These are phyloP conservation scores for Crepidotus sp. DNA, from an alignment of 1,284 basidiomycete genomes.

Conservation along the genomic window DNA sequence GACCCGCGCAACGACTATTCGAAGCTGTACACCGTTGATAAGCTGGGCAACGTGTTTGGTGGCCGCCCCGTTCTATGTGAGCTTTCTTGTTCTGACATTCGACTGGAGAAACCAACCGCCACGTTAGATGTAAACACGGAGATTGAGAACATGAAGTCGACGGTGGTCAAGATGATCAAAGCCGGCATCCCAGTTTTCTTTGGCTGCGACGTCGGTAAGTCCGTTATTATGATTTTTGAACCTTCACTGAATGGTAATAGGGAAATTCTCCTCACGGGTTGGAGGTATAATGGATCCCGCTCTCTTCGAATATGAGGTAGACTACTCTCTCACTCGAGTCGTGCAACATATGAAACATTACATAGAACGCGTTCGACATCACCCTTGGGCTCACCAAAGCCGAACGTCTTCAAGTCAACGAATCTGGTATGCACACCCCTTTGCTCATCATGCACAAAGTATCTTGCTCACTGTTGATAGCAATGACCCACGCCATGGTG, in stretches of 20 bases:
- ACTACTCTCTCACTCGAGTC: slow-evolving; percentile 14
- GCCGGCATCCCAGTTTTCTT: slow-evolving; percentile 91
- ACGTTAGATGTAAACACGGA: slow-evolving; percentile 81
- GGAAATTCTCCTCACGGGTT: slow-evolving; percentile 63
- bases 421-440: slow-evolving; percentile 38
- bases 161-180: slow-evolving; percentile 79
- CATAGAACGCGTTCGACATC: slow-evolving; percentile 50
- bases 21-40: slow-evolving; percentile 87
- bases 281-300: slow-evolving; percentile 81
- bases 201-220: slow-evolving; percentile 67
- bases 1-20: slow-evolving; percentile 83
- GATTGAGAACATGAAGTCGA: slow-evolving; percentile 71
- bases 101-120: not conserved
- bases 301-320: slow-evolving; percentile 74
- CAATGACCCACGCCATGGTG: slow-evolving; percentile 93
- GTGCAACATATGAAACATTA: not conserved
- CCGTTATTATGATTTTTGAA: not conserved
- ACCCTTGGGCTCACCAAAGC: slow-evolving; percentile 69
- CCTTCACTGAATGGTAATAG: slow-evolving; percentile 20
- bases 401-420: slow-evolving; percentile 72
- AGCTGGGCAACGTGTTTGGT: slow-evolving; percentile 88
- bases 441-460: not conserved
- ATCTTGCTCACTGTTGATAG: slow-evolving; percentile 11
- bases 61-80: slow-evolving; percentile 74
- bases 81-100: slow-evolving; percentile 22